Evolutionary conservation across 2,329 filamentous ascomycete species (phyloP).

Genomic region (Aspergillus sp.): DNA sequence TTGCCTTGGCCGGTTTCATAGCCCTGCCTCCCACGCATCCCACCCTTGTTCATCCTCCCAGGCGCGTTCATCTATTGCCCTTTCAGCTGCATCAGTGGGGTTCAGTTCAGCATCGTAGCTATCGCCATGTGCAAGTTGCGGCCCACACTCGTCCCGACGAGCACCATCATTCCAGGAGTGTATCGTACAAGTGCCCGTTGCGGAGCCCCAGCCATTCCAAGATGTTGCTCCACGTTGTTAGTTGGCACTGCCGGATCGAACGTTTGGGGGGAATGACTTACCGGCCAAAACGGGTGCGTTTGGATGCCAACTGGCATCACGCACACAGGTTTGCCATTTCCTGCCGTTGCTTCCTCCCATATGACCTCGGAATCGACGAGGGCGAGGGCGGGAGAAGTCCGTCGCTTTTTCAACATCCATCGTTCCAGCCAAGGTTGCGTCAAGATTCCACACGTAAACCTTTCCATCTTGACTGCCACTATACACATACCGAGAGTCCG

Average conservation of each 20-base stretch:
- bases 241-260: not conserved
- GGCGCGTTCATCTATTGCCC: not conserved
- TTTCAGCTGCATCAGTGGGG: conserved; percentile 37
- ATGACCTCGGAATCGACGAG: conserved; percentile 50
- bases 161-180: conserved; percentile 73
- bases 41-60: not conserved
- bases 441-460: conserved; percentile 90
- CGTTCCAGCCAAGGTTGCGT: conserved; percentile 75
- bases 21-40: not conserved
- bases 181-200: conserved; percentile 71
- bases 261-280: conserved; percentile 33
- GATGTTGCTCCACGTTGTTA: conserved; percentile 62
- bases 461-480: conserved; percentile 86
- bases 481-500: conserved; percentile 90
- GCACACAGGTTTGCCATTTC: conserved; percentile 74
- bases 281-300: conserved; percentile 74
- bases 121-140: conserved; percentile 54
- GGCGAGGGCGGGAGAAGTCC: conserved; percentile 57
- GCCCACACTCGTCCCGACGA: conserved; percentile 62
- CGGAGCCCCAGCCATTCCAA: conserved; percentile 76
- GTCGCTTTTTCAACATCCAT: conserved; percentile 78
- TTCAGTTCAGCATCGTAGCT: conserved; percentile 62
- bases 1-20: not conserved
- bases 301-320: conserved; percentile 91
- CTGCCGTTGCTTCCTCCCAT: conserved; percentile 46